phyloP scores from a whole-genome alignment of 495 filamentous ascomycete genomes.

The Trichoderma asperelloides region DNA sequence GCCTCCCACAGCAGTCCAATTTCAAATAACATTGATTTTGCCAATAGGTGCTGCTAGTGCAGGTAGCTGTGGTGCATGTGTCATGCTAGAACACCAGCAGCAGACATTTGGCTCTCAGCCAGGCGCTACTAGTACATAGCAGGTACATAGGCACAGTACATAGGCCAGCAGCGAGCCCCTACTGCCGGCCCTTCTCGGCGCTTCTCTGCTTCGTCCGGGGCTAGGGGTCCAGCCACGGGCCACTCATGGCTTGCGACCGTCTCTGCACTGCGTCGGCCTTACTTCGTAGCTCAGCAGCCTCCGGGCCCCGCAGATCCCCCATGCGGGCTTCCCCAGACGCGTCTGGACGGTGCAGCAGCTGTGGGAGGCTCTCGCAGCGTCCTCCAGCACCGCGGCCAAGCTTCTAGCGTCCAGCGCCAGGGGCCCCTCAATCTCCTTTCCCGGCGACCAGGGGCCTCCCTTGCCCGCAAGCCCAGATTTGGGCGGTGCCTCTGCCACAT shows the following conservation, averaged over 20 bases:
- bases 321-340: slow-evolving; percentile 6
- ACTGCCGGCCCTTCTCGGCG: slow-evolving; percentile 4
- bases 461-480: not conserved
- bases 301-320: slow-evolving; percentile 5
- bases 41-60: too few species aligned
- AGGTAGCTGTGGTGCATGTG: too few species aligned
- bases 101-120: not conserved
- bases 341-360: not conserved
- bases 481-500: not conserved
- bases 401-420: not conserved
- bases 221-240: not conserved
- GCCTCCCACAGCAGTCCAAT: too few species aligned
- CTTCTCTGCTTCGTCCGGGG: slow-evolving; percentile 5
- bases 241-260: not conserved
- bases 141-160: too few species aligned
- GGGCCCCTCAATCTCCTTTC: slow-evolving; percentile 7
- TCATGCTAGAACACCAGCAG: not conserved
- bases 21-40: too few species aligned
- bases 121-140: too few species aligned
- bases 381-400: too few species aligned
- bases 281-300: slow-evolving; percentile 6
- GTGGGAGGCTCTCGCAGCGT: too few species aligned
- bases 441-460: not conserved
- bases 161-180: not conserved
- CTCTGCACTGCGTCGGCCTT: slow-evolving; percentile 2